Percentiles rank a stretch among this genome's conserved stretches.
Evolutionary conservation across 805 yeast genomes (phyloP).

Genomic region (Candida gorgasii): DNA sequence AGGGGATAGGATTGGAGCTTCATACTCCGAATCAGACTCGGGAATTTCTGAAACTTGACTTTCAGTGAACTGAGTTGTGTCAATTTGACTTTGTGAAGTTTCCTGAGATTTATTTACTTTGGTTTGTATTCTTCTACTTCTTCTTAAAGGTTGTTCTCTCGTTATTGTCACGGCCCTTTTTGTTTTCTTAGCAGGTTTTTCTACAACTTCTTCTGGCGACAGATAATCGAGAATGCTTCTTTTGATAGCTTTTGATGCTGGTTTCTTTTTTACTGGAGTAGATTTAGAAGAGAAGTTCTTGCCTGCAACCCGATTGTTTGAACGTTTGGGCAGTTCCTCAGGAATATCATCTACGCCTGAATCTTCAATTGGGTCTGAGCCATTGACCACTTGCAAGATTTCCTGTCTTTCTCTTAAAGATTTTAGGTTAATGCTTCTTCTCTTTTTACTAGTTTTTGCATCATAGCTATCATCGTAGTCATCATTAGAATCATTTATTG

Average conservation of each 20-base stretch:
- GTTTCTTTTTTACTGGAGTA: not conserved
- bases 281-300: too few relatives aligned
- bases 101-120: not conserved
- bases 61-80: not conserved
- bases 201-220: not conserved
- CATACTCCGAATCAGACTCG: conserved; percentile 1
- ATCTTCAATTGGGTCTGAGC: not conserved
- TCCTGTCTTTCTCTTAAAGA: not conserved
- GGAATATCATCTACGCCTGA: not conserved
- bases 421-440: not conserved
- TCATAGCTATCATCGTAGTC: not conserved
- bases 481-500: conserved; percentile 3
- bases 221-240: conserved; percentile 5
- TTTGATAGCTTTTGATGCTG: conserved; percentile 1
- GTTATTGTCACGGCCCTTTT: not conserved
- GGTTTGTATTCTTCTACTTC: conserved; percentile 6
- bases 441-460: not conserved
- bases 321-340: too few relatives aligned
- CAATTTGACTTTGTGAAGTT: conserved; percentile 1
- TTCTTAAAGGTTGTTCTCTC: conserved; percentile 2
- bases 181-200: not conserved
- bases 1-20: not conserved
- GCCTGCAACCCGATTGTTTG: too few relatives aligned
- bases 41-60: not conserved
- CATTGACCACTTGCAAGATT: not conserved